Conservation (phyloP, 2,329 filamentous ascomycete genomes). For the Alternaria infectoria region DNA sequence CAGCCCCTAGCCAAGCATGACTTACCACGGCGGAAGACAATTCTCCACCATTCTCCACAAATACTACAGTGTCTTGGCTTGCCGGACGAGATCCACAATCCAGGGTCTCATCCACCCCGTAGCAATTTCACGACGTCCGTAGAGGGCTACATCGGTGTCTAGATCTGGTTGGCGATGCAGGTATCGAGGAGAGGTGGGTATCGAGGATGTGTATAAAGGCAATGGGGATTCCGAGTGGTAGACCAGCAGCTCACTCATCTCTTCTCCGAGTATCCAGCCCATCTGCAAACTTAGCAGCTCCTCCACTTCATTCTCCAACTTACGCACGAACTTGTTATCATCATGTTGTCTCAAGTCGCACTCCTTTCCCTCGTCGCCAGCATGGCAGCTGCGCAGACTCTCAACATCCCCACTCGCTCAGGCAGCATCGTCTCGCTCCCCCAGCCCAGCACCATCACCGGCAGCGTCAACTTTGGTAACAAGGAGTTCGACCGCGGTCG, state of each 20-base stretch:
- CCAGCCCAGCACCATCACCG: conserved; percentile 29
- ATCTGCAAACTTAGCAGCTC: neutral
- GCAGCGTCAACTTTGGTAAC: conserved; percentile 26
- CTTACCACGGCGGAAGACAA: conserved; percentile 5
- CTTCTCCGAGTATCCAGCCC: neutral
- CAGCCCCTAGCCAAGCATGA: conserved; percentile 1
- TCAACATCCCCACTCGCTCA: conserved; percentile 41
- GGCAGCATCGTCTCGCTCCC: conserved; percentile 39
- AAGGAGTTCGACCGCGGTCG: conserved; percentile 32
- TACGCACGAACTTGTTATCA: neutral
- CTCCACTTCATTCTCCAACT: neutral
- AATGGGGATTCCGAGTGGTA: neutral
- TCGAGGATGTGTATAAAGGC: conserved; percentile 2
- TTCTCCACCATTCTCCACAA: conserved; percentile 17
- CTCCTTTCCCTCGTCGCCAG: conserved; percentile 31
- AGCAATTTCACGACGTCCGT: conserved; percentile 7
- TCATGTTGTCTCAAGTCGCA: conserved; percentile 28
- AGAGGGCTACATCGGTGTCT: neutral
- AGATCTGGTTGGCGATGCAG: neutral
- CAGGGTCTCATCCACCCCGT: conserved; percentile 1
- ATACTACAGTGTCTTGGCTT: conserved; percentile 11
- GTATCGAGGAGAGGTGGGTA: neutral
- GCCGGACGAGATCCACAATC: neutral
- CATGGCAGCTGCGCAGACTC: conserved; percentile 37
- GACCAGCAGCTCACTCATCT: neutral